Conservation (phyloP, 805 yeast genomes). For the Metschnikowia noctiluminum region DNA sequence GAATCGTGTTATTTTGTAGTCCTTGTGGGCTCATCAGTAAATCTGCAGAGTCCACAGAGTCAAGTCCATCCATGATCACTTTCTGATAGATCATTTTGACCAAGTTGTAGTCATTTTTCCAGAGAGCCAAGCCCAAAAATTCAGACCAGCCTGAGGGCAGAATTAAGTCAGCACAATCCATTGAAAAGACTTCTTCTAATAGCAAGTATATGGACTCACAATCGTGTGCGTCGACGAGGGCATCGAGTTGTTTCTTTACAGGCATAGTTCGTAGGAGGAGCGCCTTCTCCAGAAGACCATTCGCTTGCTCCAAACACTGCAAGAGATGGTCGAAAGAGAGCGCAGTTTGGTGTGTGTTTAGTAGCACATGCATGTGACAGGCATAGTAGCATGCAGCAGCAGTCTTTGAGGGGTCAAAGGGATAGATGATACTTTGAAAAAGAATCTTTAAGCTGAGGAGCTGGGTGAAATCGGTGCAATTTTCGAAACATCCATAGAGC, state of each 20-base stretch:
- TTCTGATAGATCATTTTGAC: constrained; percentile 27
- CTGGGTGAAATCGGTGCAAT: constrained; percentile 21
- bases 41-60: constrained; percentile 24
- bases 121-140: constrained; percentile 23
- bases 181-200: constrained; percentile 1
- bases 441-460: constrained; percentile 21
- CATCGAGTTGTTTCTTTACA: constrained; percentile 15
- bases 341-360: constrained; percentile 24
- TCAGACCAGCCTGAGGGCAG: constrained; percentile 20
- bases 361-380: constrained; percentile 21
- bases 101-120: constrained; percentile 24
- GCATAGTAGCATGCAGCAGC: constrained; percentile 21
- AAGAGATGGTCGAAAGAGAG: constrained; percentile 20
- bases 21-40: constrained; percentile 17
- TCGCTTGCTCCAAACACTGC: neutral
- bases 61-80: constrained; percentile 29
- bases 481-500: constrained; percentile 9
- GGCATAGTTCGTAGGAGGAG: constrained; percentile 14
- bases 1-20: constrained; percentile 7
- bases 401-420: constrained; percentile 1
- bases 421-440: constrained; percentile 19
- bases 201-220: constrained; percentile 19
- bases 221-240: constrained; percentile 20
- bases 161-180: constrained; percentile 2
- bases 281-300: neutral